Conservation (phyloP, 257 asterid species). For the Solanum chiquidenum region DNA sequence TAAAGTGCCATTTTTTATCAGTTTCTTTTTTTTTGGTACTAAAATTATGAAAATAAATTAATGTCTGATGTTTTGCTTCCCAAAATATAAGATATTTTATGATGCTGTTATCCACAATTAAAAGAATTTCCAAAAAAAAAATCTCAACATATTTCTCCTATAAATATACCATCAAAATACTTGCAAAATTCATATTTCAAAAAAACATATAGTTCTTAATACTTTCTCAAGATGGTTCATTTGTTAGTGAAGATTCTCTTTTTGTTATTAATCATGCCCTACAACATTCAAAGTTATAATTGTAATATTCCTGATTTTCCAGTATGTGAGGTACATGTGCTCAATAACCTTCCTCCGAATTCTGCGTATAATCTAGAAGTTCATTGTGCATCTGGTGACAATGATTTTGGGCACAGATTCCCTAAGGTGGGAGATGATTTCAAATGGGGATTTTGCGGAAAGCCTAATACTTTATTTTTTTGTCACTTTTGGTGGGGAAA, state of each 20-base stretch:
- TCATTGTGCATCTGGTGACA: background rate
- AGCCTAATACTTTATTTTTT: background rate
- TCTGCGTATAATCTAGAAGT: background rate
- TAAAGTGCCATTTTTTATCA: background rate
- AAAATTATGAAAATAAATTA: too few relatives aligned
- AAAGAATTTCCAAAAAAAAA: background rate
- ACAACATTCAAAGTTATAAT: background rate
- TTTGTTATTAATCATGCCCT: background rate
- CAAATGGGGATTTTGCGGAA: background rate
- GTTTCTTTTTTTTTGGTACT: background rate
- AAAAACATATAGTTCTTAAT: background rate
- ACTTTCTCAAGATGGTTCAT: background rate
- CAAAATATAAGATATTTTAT: background rate
- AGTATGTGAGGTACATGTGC: background rate
- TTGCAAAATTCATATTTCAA: background rate
- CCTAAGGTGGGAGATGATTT: background rate
- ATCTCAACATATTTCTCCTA: background rate
- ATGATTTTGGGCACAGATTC: background rate
- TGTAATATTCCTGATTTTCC: background rate
- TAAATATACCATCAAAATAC: background rate
- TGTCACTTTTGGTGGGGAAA: background rate
- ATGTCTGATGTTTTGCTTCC: background rate
- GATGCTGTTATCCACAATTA: too few relatives aligned
- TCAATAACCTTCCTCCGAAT: background rate
- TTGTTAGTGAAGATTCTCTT: background rate